A percentile compares a stretch with the other conserved stretches of the same genome.
These are phyloP conservation scores for Phytophthora pisi DNA, from an alignment of 352 stramenopile species.

Conservation along the genomic window DNA sequence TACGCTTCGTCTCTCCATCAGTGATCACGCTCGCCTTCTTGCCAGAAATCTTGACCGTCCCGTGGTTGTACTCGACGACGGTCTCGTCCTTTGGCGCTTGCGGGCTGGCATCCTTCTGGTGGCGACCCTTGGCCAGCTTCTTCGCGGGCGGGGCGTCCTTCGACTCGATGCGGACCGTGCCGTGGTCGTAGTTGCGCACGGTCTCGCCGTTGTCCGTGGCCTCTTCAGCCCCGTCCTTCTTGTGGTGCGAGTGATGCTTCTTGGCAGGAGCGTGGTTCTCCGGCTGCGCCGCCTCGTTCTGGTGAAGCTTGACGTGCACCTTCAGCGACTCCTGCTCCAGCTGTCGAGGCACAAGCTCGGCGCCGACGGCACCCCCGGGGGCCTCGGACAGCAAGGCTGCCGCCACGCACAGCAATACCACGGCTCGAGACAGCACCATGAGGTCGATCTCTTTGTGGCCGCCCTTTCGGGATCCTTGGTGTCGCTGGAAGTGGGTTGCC, in stretches of 20 bases:
- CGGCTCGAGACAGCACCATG: conserved; percentile 47
- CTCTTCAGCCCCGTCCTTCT: conserved; percentile 23
- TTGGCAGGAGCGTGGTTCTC: conserved; percentile 12
- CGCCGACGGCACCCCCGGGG: conserved; percentile 19
- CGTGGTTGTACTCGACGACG: conserved; percentile 59
- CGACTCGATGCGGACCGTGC: conserved; percentile 36
- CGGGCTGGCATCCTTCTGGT: conserved; percentile 21
- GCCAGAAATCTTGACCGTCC: conserved; percentile 49
- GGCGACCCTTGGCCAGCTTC: conserved; percentile 25
- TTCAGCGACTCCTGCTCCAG: conserved; percentile 36
- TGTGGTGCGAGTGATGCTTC: conserved; percentile 24
- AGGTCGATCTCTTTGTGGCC: conserved; percentile 11
- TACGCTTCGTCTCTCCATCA: conserved; percentile 15
- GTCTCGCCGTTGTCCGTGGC: conserved; percentile 26
- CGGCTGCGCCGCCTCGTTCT: conserved; percentile 7
- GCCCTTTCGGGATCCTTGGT: conserved; percentile 11
- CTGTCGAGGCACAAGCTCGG: conserved; percentile 26
- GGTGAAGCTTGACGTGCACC: conserved; percentile 32
- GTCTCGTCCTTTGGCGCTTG: conserved; percentile 38
- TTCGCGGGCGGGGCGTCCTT: conserved; percentile 31
- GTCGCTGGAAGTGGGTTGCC: conserved; percentile 24
- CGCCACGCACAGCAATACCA: conserved; percentile 47
- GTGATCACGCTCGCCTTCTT: conserved; percentile 9
- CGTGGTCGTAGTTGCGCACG: conserved; percentile 44
- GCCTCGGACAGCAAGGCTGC: conserved; percentile 30